Evolutionary conservation across 2,329 filamentous ascomycete genomes (phyloP).

Genomic region (Fusarium aywerte): DNA sequence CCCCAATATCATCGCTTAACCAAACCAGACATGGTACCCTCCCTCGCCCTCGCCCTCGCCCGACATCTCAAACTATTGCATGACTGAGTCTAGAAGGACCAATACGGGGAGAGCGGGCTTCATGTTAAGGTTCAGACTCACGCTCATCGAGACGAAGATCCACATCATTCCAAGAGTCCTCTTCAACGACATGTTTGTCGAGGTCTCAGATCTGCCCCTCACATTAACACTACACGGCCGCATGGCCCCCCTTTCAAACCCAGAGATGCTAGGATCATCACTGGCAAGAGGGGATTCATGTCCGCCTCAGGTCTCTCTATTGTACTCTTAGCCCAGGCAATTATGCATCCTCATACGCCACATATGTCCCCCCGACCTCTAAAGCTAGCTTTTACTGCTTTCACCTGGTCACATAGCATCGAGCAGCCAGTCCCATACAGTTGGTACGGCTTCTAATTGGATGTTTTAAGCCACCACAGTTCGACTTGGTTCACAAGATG

Average conservation of each 20-base stretch:
- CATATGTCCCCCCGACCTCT: slow-evolving; percentile 16
- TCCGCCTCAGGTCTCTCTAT: background rate
- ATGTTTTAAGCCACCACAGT: slow-evolving; percentile 1
- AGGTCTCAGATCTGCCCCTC: slow-evolving; percentile 10
- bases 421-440: slow-evolving; percentile 25
- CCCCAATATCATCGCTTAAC: slow-evolving; percentile 7
- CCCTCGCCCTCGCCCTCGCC: background rate
- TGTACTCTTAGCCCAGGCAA: background rate
- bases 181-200: slow-evolving; percentile 13
- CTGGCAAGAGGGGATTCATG: background rate
- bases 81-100: slow-evolving; percentile 7
- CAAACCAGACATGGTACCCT: background rate
- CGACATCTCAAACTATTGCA: background rate
- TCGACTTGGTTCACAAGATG: slow-evolving; percentile 4
- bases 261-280: slow-evolving; percentile 1
- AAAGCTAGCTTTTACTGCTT: slow-evolving; percentile 7
- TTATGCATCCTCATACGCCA: slow-evolving; percentile 29
- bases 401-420: slow-evolving; percentile 21
- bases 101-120: background rate
- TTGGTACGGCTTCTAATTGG: slow-evolving; percentile 36
- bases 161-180: slow-evolving; percentile 22
- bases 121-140: no score
- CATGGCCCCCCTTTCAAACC: background rate
- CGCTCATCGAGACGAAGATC: background rate
- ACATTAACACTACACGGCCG: slow-evolving; percentile 3